Conservation (phyloP, 2,329 filamentous ascomycete species). For the Cladophialophora psammophila region DNA sequence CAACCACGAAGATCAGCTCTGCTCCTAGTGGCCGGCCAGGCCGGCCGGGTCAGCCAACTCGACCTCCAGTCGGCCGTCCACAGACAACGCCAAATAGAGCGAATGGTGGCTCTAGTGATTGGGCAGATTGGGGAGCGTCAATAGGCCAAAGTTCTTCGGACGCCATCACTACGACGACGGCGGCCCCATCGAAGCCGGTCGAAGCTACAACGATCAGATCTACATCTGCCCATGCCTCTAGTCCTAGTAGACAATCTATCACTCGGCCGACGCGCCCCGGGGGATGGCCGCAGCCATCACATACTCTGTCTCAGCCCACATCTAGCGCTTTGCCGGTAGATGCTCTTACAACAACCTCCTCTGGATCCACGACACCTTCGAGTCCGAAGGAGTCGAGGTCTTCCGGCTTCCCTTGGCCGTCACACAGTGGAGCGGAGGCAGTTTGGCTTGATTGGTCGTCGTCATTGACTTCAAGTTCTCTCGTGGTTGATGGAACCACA, state of each 20-base stretch:
- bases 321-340: constrained; percentile 4
- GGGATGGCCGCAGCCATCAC: background rate
- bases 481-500: constrained; percentile 1
- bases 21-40: background rate
- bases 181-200: background rate
- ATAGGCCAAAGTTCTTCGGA: background rate
- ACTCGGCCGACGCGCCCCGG: background rate
- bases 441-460: constrained; percentile 10
- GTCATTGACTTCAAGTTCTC: constrained; percentile 8
- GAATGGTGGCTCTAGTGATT: background rate
- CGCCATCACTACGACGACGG: background rate
- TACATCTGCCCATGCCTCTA: background rate
- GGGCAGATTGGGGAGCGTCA: background rate
- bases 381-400: background rate
- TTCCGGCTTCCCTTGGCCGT: background rate
- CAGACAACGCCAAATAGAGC: background rate
- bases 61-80: background rate
- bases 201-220: constrained; percentile 6
- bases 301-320: background rate
- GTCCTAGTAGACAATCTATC: background rate
- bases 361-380: background rate
- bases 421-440: constrained; percentile 3
- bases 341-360: background rate
- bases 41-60: background rate
- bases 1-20: background rate